Conservation (phyloP, 2,329 filamentous ascomycete genomes). For the Aspergillus latus region DNA sequence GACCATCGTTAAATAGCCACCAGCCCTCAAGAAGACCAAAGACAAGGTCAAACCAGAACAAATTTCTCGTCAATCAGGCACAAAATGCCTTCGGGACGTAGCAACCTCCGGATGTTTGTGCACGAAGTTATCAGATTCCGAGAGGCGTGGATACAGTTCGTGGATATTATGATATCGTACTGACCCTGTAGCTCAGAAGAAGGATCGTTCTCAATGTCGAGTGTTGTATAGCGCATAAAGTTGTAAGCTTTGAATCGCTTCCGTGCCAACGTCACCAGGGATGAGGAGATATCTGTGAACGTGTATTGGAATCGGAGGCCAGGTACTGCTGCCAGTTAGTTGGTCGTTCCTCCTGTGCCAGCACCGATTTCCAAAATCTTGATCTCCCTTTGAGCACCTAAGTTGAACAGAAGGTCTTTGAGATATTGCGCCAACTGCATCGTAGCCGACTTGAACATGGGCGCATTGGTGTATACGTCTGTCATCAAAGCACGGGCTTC, state of each 20-base stretch:
- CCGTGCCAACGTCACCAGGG: not conserved
- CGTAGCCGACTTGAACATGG: too few species aligned
- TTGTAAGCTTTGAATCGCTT: not conserved
- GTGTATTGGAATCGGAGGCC: slow-evolving; percentile 29
- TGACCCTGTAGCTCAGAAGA: not conserved
- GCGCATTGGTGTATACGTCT: too few species aligned
- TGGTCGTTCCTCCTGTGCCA: not conserved
- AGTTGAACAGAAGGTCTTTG: too few species aligned
- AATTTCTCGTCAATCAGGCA: not conserved
- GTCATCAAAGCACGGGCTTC: too few species aligned
- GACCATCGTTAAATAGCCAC: not conserved
- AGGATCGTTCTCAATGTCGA: not conserved
- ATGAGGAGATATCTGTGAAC: not conserved
- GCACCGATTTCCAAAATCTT: slow-evolving; percentile 37
- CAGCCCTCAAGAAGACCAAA: not conserved
- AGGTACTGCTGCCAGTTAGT: slow-evolving; percentile 36
- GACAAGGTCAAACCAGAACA: not conserved
- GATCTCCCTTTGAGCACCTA: too few species aligned
- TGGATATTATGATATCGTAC: not conserved
- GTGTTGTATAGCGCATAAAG: not conserved
- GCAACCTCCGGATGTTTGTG: not conserved
- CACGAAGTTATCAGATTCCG: not conserved
- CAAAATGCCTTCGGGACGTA: not conserved
- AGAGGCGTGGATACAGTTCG: not conserved
- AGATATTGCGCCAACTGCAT: too few species aligned